Evolutionary conservation across 208 protist genomes (phyloP).

Genomic region (Trypanosoma congolense): DNA sequence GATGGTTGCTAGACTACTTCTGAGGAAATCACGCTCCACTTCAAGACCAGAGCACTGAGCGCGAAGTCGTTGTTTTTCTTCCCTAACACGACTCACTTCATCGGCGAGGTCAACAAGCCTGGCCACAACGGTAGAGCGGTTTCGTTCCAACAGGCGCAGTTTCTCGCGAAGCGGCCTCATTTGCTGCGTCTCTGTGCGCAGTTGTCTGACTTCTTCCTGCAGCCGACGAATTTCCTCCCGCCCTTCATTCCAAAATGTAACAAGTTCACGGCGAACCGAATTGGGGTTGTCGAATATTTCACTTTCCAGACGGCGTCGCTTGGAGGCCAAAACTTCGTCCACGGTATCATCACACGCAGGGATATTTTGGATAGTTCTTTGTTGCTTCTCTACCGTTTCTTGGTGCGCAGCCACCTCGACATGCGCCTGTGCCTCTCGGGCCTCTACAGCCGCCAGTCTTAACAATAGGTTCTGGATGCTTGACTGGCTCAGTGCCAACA

Average conservation of each 20-base stretch:
- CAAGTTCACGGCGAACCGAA: conserved; percentile 52
- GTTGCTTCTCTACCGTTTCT: conserved; percentile 7
- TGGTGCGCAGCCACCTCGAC: background rate
- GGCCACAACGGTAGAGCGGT: conserved; percentile 27
- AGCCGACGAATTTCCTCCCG: conserved; percentile 44
- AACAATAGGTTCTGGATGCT: conserved; percentile 3
- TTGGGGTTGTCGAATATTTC: conserved; percentile 33
- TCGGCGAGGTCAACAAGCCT: conserved; percentile 44
- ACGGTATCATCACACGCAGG: conserved; percentile 1
- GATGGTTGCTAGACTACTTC: conserved; percentile 20
- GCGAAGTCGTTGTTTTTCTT: conserved; percentile 48
- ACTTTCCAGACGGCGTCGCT: conserved; percentile 44
- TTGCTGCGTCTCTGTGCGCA: conserved; percentile 32
- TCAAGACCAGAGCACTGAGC: conserved; percentile 52
- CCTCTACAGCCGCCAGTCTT: conserved; percentile 6
- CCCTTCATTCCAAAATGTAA: conserved; percentile 71
- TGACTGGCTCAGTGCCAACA: conserved; percentile 21
- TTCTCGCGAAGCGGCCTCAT: conserved; percentile 42
- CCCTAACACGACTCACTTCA: conserved; percentile 48
- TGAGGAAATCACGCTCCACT: conserved; percentile 60
- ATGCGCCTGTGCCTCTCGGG: conserved; percentile 10
- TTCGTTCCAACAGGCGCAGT: conserved; percentile 49
- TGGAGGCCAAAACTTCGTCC: conserved; percentile 23
- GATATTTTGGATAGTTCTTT: conserved; percentile 16
- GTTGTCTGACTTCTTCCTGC: conserved; percentile 31